Evolutionary conservation across 2,329 filamentous ascomycete genomes (phyloP).

Genomic region (Acrocalymma vagum): DNA sequence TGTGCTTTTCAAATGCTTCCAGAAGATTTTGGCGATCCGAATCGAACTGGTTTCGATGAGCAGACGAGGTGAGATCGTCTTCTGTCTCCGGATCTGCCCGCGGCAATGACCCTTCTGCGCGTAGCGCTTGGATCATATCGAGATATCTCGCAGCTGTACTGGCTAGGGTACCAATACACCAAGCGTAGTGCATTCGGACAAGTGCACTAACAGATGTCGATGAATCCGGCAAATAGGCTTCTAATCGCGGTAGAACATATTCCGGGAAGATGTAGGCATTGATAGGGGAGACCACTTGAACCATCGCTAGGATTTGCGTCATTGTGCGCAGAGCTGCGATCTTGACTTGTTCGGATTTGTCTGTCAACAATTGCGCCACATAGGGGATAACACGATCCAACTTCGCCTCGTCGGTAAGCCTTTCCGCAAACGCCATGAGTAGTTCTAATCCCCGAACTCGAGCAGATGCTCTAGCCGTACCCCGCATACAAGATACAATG

Average conservation of each 20-base stretch:
- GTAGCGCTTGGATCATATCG: slow-evolving; percentile 87
- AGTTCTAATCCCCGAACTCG: slow-evolving; percentile 90
- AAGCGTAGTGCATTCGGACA: slow-evolving; percentile 90
- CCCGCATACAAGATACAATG: slow-evolving; percentile 86
- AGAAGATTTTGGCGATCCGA: slow-evolving; percentile 84
- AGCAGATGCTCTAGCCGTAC: slow-evolving; percentile 87
- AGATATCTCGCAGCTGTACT: slow-evolving; percentile 85
- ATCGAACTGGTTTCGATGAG: slow-evolving; percentile 86
- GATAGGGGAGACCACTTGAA: slow-evolving; percentile 83
- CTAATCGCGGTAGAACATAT: slow-evolving; percentile 69
- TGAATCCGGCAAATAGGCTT: slow-evolving; percentile 63
- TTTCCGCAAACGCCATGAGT: slow-evolving; percentile 88
- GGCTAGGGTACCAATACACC: slow-evolving; percentile 88
- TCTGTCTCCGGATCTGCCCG: slow-evolving; percentile 82
- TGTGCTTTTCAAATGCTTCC: slow-evolving; percentile 84
- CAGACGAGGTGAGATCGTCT: slow-evolving; percentile 71
- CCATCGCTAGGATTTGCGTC: slow-evolving; percentile 82
- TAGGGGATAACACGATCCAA: slow-evolving; percentile 93
- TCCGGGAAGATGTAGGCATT: slow-evolving; percentile 74
- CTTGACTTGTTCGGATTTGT: slow-evolving; percentile 84
- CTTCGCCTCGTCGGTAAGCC: slow-evolving; percentile 93
- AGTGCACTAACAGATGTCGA: slow-evolving; percentile 64
- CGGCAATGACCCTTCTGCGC: slow-evolving; percentile 82
- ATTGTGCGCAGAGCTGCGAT: slow-evolving; percentile 86
- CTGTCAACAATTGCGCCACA: slow-evolving; percentile 81